Conservation (phyloP, 73 alveolate genomes). For the Blepharisma japonicum region DNA sequence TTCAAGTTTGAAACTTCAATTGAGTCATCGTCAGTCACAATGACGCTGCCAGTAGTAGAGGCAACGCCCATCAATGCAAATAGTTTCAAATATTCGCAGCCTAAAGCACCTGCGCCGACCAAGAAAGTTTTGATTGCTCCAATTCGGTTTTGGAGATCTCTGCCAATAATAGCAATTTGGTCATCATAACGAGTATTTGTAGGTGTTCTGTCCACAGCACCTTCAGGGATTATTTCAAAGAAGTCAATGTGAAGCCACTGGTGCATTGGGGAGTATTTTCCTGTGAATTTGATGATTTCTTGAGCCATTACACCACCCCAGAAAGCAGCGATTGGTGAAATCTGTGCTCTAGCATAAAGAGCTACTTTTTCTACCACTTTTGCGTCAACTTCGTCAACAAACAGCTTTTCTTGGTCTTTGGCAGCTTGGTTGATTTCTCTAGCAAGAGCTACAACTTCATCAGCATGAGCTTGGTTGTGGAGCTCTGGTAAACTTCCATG, state of each 20-base stretch:
- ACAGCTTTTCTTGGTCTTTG: slow-evolving; percentile 53
- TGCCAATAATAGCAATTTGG: slow-evolving; percentile 95
- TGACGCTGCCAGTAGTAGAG: slow-evolving; percentile 72
- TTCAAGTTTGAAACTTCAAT: slow-evolving; percentile 95
- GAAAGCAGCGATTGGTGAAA: slow-evolving; percentile 97
- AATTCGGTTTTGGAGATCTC: slow-evolving; percentile 71
- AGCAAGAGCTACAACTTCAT: slow-evolving; percentile 61
- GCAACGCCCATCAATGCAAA: slow-evolving; percentile 98
- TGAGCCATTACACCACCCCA: slow-evolving; percentile 99
- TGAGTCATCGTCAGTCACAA: slow-evolving; percentile 93
- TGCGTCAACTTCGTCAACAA: slow-evolving; percentile 79
- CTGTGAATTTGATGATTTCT: slow-evolving; percentile 97
- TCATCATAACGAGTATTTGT: slow-evolving; percentile 90
- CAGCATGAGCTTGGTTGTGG: slow-evolving; percentile 61
- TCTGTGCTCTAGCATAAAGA: slow-evolving; percentile 71
- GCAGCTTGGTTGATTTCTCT: slow-evolving; percentile 72
- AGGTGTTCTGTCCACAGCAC: slow-evolving; percentile 63
- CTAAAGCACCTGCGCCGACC: slow-evolving; percentile 97
- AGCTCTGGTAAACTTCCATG: slow-evolving; percentile 63
- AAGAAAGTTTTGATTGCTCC: neutral
- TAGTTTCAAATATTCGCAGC: slow-evolving; percentile 96
- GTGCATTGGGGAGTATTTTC: slow-evolving; percentile 96
- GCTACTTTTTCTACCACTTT: slow-evolving; percentile 74
- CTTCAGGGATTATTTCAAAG: slow-evolving; percentile 34
- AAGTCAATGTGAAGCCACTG: slow-evolving; percentile 94